Evolutionary conservation across 106 monocot species (phyloP).

Genomic region (Triglochin maritima): DNA sequence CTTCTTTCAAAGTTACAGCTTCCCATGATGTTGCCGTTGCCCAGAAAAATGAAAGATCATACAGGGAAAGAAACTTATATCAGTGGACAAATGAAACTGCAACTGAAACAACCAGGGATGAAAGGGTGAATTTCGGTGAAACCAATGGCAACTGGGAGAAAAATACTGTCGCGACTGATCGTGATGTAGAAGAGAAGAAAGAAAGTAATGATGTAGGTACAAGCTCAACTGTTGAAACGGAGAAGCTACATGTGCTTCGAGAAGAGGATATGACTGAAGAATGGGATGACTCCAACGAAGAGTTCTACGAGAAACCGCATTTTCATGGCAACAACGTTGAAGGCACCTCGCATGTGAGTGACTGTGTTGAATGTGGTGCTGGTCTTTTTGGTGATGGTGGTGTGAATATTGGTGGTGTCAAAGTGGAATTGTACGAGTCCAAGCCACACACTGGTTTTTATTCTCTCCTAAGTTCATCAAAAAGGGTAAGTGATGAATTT

Average conservation of each 20-base stretch:
- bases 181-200: conserved; percentile 12
- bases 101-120: conserved; percentile 11
- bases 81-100: not conserved
- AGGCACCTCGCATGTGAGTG: conserved; percentile 1
- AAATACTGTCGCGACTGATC: not conserved
- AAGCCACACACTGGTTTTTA: conserved; percentile 6
- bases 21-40: not conserved
- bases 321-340: conserved; percentile 11
- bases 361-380: conserved; percentile 10
- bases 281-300: not conserved
- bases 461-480: conserved; percentile 26
- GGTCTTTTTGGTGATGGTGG: not conserved
- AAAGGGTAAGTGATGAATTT: conserved; percentile 10
- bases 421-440: conserved; percentile 1
- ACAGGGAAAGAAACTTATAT: not conserved
- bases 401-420: conserved; percentile 13
- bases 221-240: conserved; percentile 7
- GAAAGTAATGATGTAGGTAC: conserved; percentile 1
- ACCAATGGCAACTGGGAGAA: conserved; percentile 2
- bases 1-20: conserved; percentile 21
- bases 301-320: conserved; percentile 9
- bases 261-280: not conserved
- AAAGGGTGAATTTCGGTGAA: conserved; percentile 8
- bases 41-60: conserved; percentile 3
- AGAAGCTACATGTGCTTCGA: not conserved